These are phyloP conservation scores for Lipomyces yamadae DNA, from an alignment of 805 yeast species.

Conservation along the genomic window DNA sequence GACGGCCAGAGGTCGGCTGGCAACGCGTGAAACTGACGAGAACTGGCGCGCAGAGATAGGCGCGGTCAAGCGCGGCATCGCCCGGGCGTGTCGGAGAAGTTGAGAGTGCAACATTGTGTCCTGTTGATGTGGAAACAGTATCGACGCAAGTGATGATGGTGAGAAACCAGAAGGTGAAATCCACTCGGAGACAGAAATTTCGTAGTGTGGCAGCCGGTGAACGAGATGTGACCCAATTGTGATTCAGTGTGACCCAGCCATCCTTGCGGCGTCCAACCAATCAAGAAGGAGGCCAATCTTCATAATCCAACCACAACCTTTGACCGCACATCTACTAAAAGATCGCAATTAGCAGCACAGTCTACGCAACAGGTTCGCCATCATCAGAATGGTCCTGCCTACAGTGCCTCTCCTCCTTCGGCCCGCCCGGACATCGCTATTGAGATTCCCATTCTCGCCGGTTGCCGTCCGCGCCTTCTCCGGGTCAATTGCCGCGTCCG, in stretches of 20 bases:
- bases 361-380: constrained; percentile 1
- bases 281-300: neutral
- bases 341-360: neutral
- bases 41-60: constrained; percentile 12
- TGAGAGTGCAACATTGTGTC: constrained; percentile 3
- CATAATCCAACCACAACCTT: neutral
- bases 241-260: neutral
- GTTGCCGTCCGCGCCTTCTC: constrained; percentile 21
- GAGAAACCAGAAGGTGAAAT: neutral
- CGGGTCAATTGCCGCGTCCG: constrained; percentile 11
- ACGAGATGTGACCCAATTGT: neutral
- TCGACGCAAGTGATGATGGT: neutral
- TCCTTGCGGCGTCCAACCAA: neutral
- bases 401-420: constrained; percentile 17
- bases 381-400: constrained; percentile 4
- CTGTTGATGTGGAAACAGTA: neutral
- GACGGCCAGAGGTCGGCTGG: constrained; percentile 14
- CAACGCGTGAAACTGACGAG: constrained; percentile 12
- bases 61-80: constrained; percentile 2
- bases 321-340: neutral
- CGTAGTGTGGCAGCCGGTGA: neutral
- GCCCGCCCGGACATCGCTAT: neutral
- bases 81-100: constrained; percentile 8
- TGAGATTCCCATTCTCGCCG: constrained; percentile 13
- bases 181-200: constrained; percentile 1